These are phyloP conservation scores for Cladosporium austrohemisphaericum DNA, from an alignment of 2,329 filamentous ascomycete species.

Conservation along the genomic window DNA sequence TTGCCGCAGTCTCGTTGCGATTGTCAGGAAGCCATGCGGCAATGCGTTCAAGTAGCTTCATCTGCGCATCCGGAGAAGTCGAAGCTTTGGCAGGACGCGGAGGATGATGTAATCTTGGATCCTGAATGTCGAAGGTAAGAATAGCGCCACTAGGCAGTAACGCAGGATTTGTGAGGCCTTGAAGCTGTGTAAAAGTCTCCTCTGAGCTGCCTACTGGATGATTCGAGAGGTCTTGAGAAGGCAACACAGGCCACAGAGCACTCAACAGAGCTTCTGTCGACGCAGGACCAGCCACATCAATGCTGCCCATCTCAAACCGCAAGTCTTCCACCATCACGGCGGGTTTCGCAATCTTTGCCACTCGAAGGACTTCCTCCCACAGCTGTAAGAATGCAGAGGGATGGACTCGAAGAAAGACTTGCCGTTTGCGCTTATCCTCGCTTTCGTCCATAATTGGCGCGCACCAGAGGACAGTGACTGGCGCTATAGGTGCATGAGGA, in stretches of 20 bases:
- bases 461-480: conserved; percentile 73
- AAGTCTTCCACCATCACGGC: conserved; percentile 63
- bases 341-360: conserved; percentile 59
- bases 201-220: conserved; percentile 36
- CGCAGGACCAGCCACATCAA: conserved; percentile 67
- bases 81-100: conserved; percentile 51
- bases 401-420: conserved; percentile 70
- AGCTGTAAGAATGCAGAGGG: conserved; percentile 72
- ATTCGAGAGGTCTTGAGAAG: conserved; percentile 17
- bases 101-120: conserved; percentile 78
- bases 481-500: conserved; percentile 60
- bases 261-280: conserved; percentile 74
- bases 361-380: conserved; percentile 59
- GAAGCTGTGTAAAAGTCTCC: conserved; percentile 49
- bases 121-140: conserved; percentile 68
- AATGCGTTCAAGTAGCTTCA: conserved; percentile 56
- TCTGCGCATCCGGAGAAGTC: conserved; percentile 24
- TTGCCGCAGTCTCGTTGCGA: conserved; percentile 32
- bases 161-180: conserved; percentile 63
- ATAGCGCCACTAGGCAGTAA: conserved; percentile 66
- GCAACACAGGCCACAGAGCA: conserved; percentile 53
- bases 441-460: conserved; percentile 35
- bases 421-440: conserved; percentile 42
- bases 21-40: conserved; percentile 65
- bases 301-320: conserved; percentile 69